Evolutionary conservation across 352 stramenopile genomes (phyloP), one percentile per base, ranked within the genome.

Genomic region (Phytophthora litchii): DNA sequence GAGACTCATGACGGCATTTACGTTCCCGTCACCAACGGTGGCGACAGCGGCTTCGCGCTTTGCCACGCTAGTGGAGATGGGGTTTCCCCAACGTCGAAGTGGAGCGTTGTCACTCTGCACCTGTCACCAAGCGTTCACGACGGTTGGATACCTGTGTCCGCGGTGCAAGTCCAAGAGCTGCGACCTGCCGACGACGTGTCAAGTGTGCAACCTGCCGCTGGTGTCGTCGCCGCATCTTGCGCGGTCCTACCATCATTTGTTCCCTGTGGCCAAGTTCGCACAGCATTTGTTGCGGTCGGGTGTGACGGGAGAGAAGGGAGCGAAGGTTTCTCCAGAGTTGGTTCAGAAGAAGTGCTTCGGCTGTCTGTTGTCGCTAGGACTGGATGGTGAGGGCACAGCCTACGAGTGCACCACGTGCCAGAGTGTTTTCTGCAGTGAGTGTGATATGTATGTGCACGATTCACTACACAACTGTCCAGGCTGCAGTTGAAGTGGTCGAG

Each of bases 401-500:
- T 95, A 93, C 52, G 42, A 80, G 46, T 99, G 97, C 67, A 84
- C 86, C 0, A 78, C 88, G 45, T 99, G 97, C 64, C 45, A 77
- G 5, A 91, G 95, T 63, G 44, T 86, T 11, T 99, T 99, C 76
- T 99, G 97, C 74, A 89, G 88, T 32, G 93, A 98, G 74, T 99
- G 97, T 62, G 97, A 99, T 79, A 80, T 97, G 27, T 99, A 98
- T 78, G 91, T 99, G 61, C 96, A 99, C 74, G 96, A 99, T 70
- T 98, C 92, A 47, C 78, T 99, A 54, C 97, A 99, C 78, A 99
- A 99, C 66, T 99, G 97, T 72, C 97, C 97, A 25, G 95, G 96
- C 13, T 99, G 97, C 66, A 80, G 80, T 41, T 93, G 23, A 72
- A 20, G 23, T 27, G 23, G 25, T 42, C 8, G 25, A 37, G 21